Percentiles rank a stretch among this genome's conserved stretches.
Evolutionary conservation across 1,284 basidiomycete genomes (phyloP).

Genomic region (Boletus sp.): DNA sequence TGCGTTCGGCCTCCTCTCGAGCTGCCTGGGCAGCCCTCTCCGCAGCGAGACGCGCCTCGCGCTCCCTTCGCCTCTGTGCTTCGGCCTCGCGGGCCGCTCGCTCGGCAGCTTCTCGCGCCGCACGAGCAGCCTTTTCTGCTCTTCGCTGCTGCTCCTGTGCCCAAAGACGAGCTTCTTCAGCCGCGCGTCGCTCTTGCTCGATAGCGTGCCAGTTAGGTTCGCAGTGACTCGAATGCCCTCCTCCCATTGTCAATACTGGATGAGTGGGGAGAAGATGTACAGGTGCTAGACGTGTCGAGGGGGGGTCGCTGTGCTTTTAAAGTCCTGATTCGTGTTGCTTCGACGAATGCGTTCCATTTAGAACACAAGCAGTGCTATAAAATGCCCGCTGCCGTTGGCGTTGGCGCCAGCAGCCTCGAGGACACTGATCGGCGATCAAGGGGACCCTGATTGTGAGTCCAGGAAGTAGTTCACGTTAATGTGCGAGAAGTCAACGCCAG

Average conservation of each 20-base stretch:
- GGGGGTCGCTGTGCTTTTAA: not conserved
- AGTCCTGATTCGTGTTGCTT: not conserved
- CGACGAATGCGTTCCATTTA: not conserved
- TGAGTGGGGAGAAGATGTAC: not conserved
- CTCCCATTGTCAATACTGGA: conserved; percentile 28
- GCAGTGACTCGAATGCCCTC: conserved; percentile 33
- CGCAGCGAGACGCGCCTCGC: conserved; percentile 23
- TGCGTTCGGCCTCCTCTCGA: conserved; percentile 28
- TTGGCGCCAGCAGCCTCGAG: not conserved
- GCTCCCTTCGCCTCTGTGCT: conserved; percentile 20
- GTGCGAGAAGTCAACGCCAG: no score
- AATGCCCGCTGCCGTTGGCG: not conserved
- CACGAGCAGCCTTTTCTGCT: conserved; percentile 29
- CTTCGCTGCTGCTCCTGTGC: conserved; percentile 31
- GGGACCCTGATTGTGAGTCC: not conserved
- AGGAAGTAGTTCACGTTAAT: no score
- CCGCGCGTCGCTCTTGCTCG: conserved; percentile 25
- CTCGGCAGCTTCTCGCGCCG: conserved; percentile 30
- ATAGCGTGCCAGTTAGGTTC: conserved; percentile 37
- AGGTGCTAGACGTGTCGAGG: not conserved
- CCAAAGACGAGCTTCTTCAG: conserved; percentile 27
- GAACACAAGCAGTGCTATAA: not conserved
- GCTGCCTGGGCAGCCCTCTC: conserved; percentile 34
- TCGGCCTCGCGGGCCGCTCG: conserved; percentile 31
- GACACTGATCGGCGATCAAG: not conserved